Conservation (phyloP, 2,329 filamentous ascomycete species). For the Hansfordia pulvinata region DNA sequence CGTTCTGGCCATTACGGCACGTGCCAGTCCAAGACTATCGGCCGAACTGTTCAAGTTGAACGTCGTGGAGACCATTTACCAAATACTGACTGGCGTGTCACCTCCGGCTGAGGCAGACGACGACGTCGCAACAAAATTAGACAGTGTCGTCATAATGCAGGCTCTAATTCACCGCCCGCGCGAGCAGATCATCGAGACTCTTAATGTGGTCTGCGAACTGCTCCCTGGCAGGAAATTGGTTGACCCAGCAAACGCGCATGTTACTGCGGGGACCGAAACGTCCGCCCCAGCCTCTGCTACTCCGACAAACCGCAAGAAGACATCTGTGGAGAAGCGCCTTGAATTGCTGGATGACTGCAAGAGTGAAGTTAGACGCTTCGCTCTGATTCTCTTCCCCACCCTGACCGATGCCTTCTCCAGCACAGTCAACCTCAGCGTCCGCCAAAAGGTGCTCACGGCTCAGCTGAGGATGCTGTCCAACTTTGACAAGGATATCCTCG, state of each 20-base stretch:
- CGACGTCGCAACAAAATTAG: conserved; percentile 73
- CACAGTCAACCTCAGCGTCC: conserved; percentile 87
- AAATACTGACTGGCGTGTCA: conserved; percentile 91
- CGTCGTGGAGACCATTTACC: conserved; percentile 92
- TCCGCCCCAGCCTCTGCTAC: too few relatives aligned
- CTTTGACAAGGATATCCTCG: conserved; percentile 70
- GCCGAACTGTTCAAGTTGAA: conserved; percentile 91
- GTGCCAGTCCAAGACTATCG: conserved; percentile 75
- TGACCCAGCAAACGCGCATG: conserved; percentile 23
- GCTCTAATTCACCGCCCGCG: conserved; percentile 88
- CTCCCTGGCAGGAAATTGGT: conserved; percentile 59
- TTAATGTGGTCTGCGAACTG: conserved; percentile 94
- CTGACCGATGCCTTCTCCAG: conserved; percentile 95
- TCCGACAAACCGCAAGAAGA: conserved; percentile 39
- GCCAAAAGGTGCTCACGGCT: conserved; percentile 89
- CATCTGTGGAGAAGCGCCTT: conserved; percentile 68
- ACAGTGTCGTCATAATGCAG: conserved; percentile 98
- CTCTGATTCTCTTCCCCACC: conserved; percentile 84
- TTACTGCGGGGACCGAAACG: conserved; percentile 14
- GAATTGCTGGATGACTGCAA: conserved; percentile 73
- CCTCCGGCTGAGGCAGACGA: conserved; percentile 69
- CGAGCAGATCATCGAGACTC: conserved; percentile 91
- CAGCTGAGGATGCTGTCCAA: conserved; percentile 97
- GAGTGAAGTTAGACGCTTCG: conserved; percentile 77
- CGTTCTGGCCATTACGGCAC: conserved; percentile 79